These are phyloP conservation scores for Aureobasidium sp. DNA, from an alignment of 2,329 filamentous ascomycete species.

Conservation along the genomic window DNA sequence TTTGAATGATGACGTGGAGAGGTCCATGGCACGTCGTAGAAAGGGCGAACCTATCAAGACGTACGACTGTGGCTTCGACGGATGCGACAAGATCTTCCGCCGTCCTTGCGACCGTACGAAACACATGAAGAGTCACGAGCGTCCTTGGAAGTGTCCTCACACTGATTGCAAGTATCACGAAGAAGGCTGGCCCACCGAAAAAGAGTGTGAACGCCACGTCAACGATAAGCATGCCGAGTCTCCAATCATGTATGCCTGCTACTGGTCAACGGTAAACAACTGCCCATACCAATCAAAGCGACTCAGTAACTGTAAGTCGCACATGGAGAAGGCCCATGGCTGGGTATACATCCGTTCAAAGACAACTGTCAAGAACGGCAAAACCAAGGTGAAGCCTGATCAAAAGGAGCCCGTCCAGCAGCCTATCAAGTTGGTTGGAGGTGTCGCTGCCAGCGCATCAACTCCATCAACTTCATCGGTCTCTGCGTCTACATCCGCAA, in stretches of 20 bases:
- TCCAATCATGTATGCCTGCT: constrained; percentile 76
- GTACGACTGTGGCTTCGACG: constrained; percentile 56
- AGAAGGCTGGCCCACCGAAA: constrained; percentile 92
- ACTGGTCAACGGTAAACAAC: constrained; percentile 52
- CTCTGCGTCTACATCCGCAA: constrained; percentile 33
- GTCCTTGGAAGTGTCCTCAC: constrained; percentile 87
- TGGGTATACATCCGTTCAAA: constrained; percentile 91
- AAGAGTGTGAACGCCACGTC: constrained; percentile 90
- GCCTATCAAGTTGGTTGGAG: constrained; percentile 48
- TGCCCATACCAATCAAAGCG: constrained; percentile 94
- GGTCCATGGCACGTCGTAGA: constrained; percentile 92
- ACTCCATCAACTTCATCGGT: constrained; percentile 40
- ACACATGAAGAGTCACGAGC: constrained; percentile 95
- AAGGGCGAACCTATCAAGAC: constrained; percentile 61
- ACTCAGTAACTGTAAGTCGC: constrained; percentile 94
- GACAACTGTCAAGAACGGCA: constrained; percentile 60
- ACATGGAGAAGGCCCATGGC: constrained; percentile 95
- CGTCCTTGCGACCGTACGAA: constrained; percentile 96
- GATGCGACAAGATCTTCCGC: constrained; percentile 92
- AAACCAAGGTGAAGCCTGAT: constrained; percentile 41
- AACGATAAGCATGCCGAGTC: constrained; percentile 89
- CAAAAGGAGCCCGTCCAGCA: constrained; percentile 8
- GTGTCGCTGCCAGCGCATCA: constrained; percentile 57
- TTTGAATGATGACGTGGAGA: constrained; percentile 74
- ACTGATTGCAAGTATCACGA: constrained; percentile 81